Evolutionary conservation across 495 filamentous ascomycete genomes (phyloP), one percentile per base, ranked within the genome.

Genomic region (Hyaloscypha finlandica): DNA sequence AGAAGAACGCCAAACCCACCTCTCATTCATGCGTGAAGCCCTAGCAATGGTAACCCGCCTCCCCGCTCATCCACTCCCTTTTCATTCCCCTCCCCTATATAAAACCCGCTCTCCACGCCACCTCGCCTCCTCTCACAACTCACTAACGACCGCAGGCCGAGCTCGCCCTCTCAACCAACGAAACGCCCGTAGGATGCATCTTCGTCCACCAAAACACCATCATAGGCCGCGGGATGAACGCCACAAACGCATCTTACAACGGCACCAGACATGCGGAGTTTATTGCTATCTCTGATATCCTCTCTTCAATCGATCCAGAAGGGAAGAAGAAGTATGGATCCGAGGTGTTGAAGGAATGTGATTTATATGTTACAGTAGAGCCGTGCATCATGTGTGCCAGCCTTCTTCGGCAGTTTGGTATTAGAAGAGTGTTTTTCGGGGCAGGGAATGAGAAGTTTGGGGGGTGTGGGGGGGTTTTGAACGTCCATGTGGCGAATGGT

Each of bases 341-440:
- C 6, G 82, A 80, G 8, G 81, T 92, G 61, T 81, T 98, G 69
- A 73, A 77, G 31, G 84, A 90, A 48, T 92, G 90, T 52, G 88
- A 90, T 71, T 85, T 98, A 33, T 99, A 99, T 75, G 95, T 99
- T 37, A 98, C 95, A 0, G 94, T 98, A 59, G 95, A 99, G 75
- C 95, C 95, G 2, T 99, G 95, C 75, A 88, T 99, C 72, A 99
- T 99, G 95, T 99, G 95, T 74, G 94, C 95, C 2, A 93, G 92
- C n/a, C 85, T 93, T 32, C 83, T 99, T 35, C 88, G 91, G 33
- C 96, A 98, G 75, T 86, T 92, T 61, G 82, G 85, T 6, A 89
- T 99, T 73, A 83, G 89, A 62, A 86, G 84, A 61, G 95, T 98
- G 2, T 97, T 91, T 77, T 98, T 91, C 76, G 96, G 95, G n/a